phyloP scores from a whole-genome alignment of 2,329 filamentous ascomycete species.

The Monilinia polystroma region DNA sequence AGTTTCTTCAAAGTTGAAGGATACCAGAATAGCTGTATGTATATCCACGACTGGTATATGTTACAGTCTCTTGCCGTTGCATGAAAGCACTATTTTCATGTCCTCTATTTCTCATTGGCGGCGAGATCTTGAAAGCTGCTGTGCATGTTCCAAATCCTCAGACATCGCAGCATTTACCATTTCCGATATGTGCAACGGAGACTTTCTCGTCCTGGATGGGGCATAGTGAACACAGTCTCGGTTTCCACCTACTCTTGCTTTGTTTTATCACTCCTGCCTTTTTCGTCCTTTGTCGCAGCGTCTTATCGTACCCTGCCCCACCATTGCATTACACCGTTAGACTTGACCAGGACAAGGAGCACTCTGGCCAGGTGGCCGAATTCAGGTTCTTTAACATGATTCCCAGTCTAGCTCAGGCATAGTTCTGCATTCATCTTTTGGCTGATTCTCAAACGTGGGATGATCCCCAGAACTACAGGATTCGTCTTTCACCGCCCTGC shows the following conservation, averaged over 20 bases:
- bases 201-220: neutral
- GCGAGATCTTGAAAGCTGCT: neutral
- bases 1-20: neutral
- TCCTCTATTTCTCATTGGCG: neutral
- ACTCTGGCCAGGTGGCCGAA: neutral
- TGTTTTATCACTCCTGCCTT: neutral
- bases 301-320: neutral
- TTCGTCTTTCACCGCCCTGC: neutral
- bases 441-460: neutral
- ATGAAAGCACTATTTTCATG: neutral
- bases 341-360: neutral
- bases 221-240: neutral
- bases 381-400: neutral
- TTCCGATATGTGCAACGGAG: neutral
- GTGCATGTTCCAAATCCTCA: neutral
- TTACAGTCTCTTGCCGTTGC: neutral
- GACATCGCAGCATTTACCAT: neutral
- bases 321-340: neutral
- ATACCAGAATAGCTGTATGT: neutral
- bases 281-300: neutral
- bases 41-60: neutral
- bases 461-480: neutral
- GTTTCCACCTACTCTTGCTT: neutral
- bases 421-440: neutral
- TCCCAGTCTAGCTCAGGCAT: neutral